Evolutionary conservation across 345 rosid species (phyloP), one percentile per base, ranked within the genome.

Genomic region (Aethionema arabicum): DNA sequence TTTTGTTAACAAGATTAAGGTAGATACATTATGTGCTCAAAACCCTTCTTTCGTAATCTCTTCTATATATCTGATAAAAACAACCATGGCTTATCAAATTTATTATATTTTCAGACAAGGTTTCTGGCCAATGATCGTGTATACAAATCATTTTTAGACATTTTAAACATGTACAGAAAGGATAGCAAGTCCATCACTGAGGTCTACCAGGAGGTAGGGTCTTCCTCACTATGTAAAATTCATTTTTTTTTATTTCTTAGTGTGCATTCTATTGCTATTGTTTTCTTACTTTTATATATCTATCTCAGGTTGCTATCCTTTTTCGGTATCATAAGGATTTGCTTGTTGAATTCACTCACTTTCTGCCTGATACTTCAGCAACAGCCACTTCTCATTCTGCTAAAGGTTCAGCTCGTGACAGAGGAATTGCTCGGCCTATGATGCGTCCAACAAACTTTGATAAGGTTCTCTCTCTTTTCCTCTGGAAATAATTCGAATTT

Each of bases 1-100:
- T 72, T 90, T 90, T 80, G 97, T 90, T 39, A 90, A 85, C 89
- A 88, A 91, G 75, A 84, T 83, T 64, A 85, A 85, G 91, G 91
- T 85, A 74, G 56, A 64, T 46, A 31, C 27, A 21, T 30, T 6
- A 30, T 61, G 14, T 56, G 12, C 13, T 49, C 38, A 38, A 13
- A 0, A 51, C 38, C 48, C 46, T 27, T 43, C 36, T 0, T 41
- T 51, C 29, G 35, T 35, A 35, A 37, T 56, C 50, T 51, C 41
- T 35, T 46, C 51, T 11, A 55, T 13, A 21, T 21, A 21, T 21
- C 27, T 21, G 2, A 21, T 21, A 21, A 21, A 21, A 21, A 21
- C 27, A 21, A 21, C 27, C 27, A 21, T 21, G 27, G 27, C 27
- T 21, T 21, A 21, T 21, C 27, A 21, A 2, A 14, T 32, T 39